phyloP scores from a whole-genome alignment of 2,329 filamentous ascomycete genomes.

The Colletotrichum salicis region DNA sequence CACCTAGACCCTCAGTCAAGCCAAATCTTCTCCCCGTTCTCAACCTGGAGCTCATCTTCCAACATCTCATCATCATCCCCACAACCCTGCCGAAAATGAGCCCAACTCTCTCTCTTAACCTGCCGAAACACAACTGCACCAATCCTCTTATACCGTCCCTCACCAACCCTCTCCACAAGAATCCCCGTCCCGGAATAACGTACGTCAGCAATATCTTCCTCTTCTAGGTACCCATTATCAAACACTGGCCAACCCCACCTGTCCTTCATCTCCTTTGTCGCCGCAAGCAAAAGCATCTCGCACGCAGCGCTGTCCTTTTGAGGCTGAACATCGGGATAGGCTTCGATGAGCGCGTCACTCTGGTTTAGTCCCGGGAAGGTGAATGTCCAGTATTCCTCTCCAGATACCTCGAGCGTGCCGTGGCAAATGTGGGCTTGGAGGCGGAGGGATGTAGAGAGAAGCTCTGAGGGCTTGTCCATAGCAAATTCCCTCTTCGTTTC shows the following conservation, averaged over 20 bases:
- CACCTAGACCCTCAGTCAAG: neutral
- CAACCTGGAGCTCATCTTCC: neutral
- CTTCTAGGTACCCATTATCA: neutral
- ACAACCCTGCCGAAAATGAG: neutral
- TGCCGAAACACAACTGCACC: constrained; percentile 11
- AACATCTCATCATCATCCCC: neutral
- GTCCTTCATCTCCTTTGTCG: neutral
- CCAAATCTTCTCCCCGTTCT: neutral
- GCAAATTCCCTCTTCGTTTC: neutral
- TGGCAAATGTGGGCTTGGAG: neutral
- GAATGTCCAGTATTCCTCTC: neutral
- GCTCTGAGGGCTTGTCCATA: neutral
- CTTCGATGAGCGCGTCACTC: neutral
- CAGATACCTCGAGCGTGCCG: neutral
- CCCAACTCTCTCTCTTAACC: neutral
- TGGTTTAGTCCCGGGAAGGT: neutral
- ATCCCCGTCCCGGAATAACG: constrained; percentile 5
- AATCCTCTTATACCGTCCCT: neutral
- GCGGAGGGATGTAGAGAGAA: neutral
- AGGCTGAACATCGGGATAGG: neutral
- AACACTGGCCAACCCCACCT: neutral
- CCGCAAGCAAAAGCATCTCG: constrained; percentile 1
- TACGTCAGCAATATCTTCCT: neutral
- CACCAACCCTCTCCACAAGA: neutral
- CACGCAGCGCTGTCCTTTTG: neutral